Evolutionary conservation across 345 rosid species (phyloP).

Genomic region (Brassica incana): DNA sequence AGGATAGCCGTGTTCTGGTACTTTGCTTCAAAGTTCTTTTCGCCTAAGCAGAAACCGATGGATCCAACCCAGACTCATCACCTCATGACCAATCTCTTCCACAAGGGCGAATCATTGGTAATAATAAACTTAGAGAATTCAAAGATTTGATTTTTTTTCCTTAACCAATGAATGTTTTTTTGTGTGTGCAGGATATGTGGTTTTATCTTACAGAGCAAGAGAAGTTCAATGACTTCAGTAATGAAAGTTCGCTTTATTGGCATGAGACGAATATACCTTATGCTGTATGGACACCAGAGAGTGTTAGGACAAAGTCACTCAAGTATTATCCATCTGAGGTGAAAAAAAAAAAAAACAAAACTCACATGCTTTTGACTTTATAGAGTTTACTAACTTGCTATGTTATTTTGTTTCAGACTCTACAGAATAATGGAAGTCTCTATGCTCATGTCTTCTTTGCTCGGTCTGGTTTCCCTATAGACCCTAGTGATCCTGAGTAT

Average conservation of each 20-base stretch:
- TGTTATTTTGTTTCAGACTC: slow-evolving; percentile 46
- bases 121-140: not conserved
- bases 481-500: slow-evolving; percentile 90
- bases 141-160: not conserved
- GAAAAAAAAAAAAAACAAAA: not conserved
- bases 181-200: slow-evolving; percentile 87
- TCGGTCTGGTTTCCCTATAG: slow-evolving; percentile 85
- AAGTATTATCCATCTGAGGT: slow-evolving; percentile 82
- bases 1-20: slow-evolving; percentile 93
- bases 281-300: slow-evolving; percentile 80
- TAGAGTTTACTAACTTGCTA: not conserved
- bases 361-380: not conserved
- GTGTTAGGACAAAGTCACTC: slow-evolving; percentile 61
- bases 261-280: slow-evolving; percentile 90
- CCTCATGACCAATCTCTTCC: slow-evolving; percentile 78
- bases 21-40: slow-evolving; percentile 85
- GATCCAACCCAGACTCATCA: slow-evolving; percentile 51
- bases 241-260: slow-evolving; percentile 75
- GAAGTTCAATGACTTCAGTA: slow-evolving; percentile 71
- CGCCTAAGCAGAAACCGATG: slow-evolving; percentile 64
- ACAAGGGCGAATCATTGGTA: slow-evolving; percentile 74
- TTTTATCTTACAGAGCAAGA: slow-evolving; percentile 70
- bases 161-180: not conserved
- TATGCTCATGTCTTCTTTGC: slow-evolving; percentile 89
- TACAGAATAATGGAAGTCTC: slow-evolving; percentile 85